Evolutionary conservation across 768 basidiomycete genomes (phyloP), one percentile per base, ranked within the genome.

Genomic region (Naganishia friedmannii): DNA sequence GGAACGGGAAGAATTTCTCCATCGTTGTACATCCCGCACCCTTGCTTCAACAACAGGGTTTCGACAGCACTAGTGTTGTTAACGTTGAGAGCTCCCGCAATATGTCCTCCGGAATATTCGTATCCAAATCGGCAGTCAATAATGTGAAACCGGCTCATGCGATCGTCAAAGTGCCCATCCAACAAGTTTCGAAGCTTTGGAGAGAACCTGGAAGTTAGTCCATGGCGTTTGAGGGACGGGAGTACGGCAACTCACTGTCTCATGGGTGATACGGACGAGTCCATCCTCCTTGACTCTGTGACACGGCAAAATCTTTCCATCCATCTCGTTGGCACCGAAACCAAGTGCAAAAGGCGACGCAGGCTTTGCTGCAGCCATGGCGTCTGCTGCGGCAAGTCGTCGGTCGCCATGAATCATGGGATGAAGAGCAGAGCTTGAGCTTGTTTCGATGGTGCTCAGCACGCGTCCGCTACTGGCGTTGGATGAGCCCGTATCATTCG

Each of bases 61-160:
- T 96, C 93, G 51, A 97, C 86, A 55, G 86, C 87, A 32, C 85
- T 79, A 15, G 88, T 88, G 19, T 88, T 90, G 79, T 92, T 92
- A 77, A 98, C 87, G 79, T 97, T 98, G 79, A 93, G 84, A 8
- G 96, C 94, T 17, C 93, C 90, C 12, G 87, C 86, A 73, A 98
- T 87, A 83, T 98, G 96, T 0, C 96, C 96, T 10, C 96, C 96
- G 58, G 85, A 84, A 80, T 89, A 97, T 82, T 99, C 96, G 77
- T 96, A 99, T 73, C 93, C 92, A 81, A 98, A 99, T 53, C 96
- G 90, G 81, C 96, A 98, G 82, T 99, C 96, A 74, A 99, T 89
- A 69, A 99, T 82, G 74, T 90, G 86, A 80, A 85, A 96, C 55
- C 87, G 84, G 46, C 85, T 84, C 68, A 95, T 87, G 71, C 85